These are phyloP conservation scores for Pythium coloratum DNA, from an alignment of 352 stramenopile genomes.

Conservation along the genomic window DNA sequence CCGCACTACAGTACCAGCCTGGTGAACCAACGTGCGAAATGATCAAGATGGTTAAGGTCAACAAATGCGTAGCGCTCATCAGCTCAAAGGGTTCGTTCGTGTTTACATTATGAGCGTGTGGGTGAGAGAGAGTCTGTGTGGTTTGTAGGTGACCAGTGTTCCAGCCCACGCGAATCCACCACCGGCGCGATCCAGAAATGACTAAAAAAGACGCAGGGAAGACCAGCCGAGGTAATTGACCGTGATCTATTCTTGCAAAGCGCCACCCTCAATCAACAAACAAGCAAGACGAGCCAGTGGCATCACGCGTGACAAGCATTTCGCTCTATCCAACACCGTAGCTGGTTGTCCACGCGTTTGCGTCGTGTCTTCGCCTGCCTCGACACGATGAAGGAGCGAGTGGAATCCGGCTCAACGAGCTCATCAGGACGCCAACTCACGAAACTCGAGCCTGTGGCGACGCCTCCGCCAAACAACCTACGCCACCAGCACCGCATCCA, in stretches of 20 bases:
- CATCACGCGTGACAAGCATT: not conserved
- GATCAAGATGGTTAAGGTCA: not conserved
- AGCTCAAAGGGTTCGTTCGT: not conserved
- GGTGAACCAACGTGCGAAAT: not conserved
- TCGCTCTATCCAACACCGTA: not conserved
- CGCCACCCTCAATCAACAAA: too few species aligned
- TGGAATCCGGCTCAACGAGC: not conserved
- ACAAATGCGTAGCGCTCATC: not conserved
- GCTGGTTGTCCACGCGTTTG: not conserved
- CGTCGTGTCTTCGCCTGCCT: not conserved
- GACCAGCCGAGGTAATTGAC: not conserved
- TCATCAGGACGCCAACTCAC: not conserved
- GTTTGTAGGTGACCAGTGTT: not conserved
- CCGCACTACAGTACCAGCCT: not conserved
- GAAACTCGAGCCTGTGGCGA: not conserved
- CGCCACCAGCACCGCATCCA: constrained; percentile 10
- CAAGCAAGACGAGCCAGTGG: not conserved
- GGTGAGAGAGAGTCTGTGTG: not conserved
- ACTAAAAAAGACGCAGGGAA: not conserved
- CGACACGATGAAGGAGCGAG: constrained; percentile 5
- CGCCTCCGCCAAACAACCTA: not conserved
- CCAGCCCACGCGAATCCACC: not conserved
- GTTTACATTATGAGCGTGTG: not conserved
- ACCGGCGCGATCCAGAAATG: not conserved
- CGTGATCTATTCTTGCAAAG: not conserved